phyloP scores from a whole-genome alignment of 306 rosid species.

The apple (Malus domestica) region ASM211411v1 NC_041803.1:31035001-31035500 shows the following conservation, averaged over 20 bases:
- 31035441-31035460: slow-evolving; percentile 76
- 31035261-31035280: slow-evolving; percentile 19
- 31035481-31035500: slow-evolving; percentile 91
- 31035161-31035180: background rate
- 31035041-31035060: background rate
- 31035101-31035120: background rate
- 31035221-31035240: background rate
- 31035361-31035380: background rate
- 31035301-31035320: background rate
- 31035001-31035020: background rate
- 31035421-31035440: slow-evolving; percentile 81
- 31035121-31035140: background rate
- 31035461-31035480: slow-evolving; percentile 79
- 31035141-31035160: background rate
- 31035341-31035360: background rate
- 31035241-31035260: background rate
- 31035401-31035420: slow-evolving; percentile 92
- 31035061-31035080: background rate
- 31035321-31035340: background rate
- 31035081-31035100: background rate
- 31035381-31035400: slow-evolving; percentile 90
- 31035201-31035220: background rate
- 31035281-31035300: background rate
- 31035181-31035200: background rate
- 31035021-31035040: background rate